phyloP scores from a whole-genome alignment of 2,329 filamentous ascomycete species.

The Coccinonectria pachysandricola region DNA sequence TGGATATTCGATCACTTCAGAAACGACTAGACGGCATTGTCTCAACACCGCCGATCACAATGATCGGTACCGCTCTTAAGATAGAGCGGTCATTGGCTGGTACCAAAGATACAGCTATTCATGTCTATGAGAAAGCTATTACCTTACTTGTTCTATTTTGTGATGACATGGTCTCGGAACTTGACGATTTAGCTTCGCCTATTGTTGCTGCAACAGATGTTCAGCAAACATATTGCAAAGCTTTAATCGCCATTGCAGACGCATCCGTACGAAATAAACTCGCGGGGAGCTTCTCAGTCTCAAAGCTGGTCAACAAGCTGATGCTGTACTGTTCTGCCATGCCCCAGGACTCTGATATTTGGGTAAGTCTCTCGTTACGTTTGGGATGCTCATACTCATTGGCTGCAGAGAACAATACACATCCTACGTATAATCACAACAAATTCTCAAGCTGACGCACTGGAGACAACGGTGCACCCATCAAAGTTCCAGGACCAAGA shows the following conservation, averaged over 20 bases:
- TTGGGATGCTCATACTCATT: slow-evolving; percentile 10
- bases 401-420: slow-evolving; percentile 19
- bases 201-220: slow-evolving; percentile 18
- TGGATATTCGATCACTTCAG: slow-evolving; percentile 31
- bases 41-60: slow-evolving; percentile 22
- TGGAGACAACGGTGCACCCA: slow-evolving; percentile 17
- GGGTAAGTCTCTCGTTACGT: slow-evolving; percentile 24
- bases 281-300: slow-evolving; percentile 30
- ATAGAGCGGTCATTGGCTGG: slow-evolving; percentile 17
- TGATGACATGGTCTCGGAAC: slow-evolving; percentile 27
- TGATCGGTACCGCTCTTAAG: slow-evolving; percentile 28
- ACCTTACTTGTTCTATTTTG: slow-evolving; percentile 32
- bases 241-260: slow-evolving; percentile 28
- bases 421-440: slow-evolving; percentile 19
- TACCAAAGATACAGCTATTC: slow-evolving; percentile 7
- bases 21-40: slow-evolving; percentile 25
- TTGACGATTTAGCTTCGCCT: slow-evolving; percentile 21
- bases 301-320: slow-evolving; percentile 33
- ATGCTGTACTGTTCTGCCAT: slow-evolving; percentile 24
- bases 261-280: slow-evolving; percentile 23
- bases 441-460: slow-evolving; percentile 7
- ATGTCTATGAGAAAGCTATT: slow-evolving; percentile 26
- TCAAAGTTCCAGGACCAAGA: slow-evolving; percentile 20
- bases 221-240: slow-evolving; percentile 26
- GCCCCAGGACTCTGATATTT: slow-evolving; percentile 29